Percentiles rank a stretch among this genome's conserved stretches.
Conservation (phyloP, 2,329 filamentous ascomycete species). For the Lachnellula hyalina region DNA sequence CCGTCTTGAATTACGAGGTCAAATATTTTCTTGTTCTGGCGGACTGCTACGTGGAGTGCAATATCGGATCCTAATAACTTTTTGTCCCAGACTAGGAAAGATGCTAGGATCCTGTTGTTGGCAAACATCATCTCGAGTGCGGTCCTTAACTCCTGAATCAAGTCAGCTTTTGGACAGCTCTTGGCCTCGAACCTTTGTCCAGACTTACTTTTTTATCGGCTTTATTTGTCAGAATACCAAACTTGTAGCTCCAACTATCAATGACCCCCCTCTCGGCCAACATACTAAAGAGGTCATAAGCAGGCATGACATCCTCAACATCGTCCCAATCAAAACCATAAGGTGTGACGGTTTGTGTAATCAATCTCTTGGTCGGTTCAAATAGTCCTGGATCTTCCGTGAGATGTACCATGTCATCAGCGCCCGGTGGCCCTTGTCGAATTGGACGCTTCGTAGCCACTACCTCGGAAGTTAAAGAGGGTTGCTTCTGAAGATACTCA, state of each 20-base stretch:
- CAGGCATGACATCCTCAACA: not conserved
- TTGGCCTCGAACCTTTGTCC: not conserved
- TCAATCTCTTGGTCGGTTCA: not conserved
- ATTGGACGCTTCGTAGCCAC: not conserved
- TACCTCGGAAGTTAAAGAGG: not conserved
- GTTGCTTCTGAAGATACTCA: not conserved
- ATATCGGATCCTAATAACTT: not conserved
- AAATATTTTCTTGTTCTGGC: not conserved
- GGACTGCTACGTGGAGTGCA: not conserved
- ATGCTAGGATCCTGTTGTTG: not conserved
- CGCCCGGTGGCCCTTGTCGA: not conserved
- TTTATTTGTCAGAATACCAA: not conserved
- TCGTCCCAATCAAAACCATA: not conserved
- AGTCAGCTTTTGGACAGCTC: not conserved
- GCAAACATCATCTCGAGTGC: not conserved
- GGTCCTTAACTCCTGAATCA: not conserved
- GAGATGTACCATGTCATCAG: not conserved
- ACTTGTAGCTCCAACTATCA: not conserved
- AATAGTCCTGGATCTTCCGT: not conserved
- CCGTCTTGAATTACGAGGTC: not conserved
- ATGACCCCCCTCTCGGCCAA: not conserved
- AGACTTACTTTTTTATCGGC: not conserved
- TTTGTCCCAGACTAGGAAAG: not conserved
- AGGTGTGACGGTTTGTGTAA: not conserved
- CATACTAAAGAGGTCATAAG: not conserved